These are phyloP conservation scores for Lolium rigidum DNA, from an alignment of 176 grass and related monocot genomes.

Conservation along the genomic window DNA sequence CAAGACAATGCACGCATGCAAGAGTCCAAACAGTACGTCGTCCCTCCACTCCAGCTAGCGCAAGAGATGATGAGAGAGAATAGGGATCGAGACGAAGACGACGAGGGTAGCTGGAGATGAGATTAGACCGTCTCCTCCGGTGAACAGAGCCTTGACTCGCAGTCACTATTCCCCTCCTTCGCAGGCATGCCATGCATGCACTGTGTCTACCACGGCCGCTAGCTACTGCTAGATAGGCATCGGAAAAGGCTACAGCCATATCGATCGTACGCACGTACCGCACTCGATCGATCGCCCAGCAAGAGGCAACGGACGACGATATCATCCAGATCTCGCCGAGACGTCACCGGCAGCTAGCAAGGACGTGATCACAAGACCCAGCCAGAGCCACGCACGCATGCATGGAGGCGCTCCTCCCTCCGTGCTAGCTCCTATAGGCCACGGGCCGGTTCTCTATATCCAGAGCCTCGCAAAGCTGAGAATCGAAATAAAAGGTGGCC, in stretches of 20 bases:
- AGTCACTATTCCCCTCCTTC: conserved; percentile 15
- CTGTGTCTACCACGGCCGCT: background rate
- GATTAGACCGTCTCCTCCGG: background rate
- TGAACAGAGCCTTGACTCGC: conserved; percentile 38
- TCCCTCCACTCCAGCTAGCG: no score
- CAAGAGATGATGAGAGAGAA: background rate
- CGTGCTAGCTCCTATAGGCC: background rate
- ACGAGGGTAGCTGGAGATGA: background rate
- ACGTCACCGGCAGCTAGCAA: background rate
- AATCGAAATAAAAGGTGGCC: background rate
- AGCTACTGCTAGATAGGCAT: background rate
- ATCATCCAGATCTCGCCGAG: background rate
- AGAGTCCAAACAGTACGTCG: background rate
- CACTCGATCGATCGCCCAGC: background rate
- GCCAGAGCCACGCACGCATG: background rate
- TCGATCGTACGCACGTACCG: background rate
- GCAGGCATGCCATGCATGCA: background rate
- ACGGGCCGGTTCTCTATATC: background rate
- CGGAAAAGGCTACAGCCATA: conserved; percentile 19
- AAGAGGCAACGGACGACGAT: background rate
- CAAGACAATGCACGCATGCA: conserved; percentile 24
- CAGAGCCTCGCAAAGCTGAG: background rate
- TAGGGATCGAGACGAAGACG: background rate
- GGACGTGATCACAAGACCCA: conserved; percentile 14
- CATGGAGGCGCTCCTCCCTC: background rate